Percentiles rank a stretch among this genome's conserved stretches.
These are phyloP conservation scores for Triangularia setosa DNA, from an alignment of 2,329 filamentous ascomycete genomes.

Conservation along the genomic window DNA sequence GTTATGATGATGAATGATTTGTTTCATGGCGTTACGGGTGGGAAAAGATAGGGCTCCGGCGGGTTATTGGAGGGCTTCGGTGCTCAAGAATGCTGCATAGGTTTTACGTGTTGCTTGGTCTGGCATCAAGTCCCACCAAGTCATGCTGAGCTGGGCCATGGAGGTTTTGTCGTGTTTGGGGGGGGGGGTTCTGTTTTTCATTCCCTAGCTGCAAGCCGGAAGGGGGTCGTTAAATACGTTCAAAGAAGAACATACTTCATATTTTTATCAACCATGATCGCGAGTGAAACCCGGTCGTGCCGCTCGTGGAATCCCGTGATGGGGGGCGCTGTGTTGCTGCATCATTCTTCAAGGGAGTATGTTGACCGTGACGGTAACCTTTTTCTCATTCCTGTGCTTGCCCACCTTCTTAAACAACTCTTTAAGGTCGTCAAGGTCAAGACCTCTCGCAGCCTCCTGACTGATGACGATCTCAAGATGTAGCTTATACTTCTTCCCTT, in stretches of 20 bases:
- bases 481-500: constrained; percentile 36
- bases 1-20: neutral
- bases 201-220: neutral
- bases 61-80: neutral
- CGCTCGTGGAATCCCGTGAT: neutral
- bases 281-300: neutral
- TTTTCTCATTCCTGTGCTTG: constrained; percentile 34
- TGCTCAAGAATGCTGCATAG: neutral
- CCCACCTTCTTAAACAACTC: constrained; percentile 33
- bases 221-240: neutral
- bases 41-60: neutral
- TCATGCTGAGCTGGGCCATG: neutral
- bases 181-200: neutral
- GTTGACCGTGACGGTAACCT: constrained; percentile 23
- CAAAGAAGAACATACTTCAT: neutral
- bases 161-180: neutral
- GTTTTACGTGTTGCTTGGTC: neutral
- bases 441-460: constrained; percentile 27
- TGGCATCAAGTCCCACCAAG: neutral
- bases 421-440: constrained; percentile 34
- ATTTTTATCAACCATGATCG: neutral
- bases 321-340: neutral
- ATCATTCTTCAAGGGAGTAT: neutral
- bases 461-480: constrained; percentile 36
- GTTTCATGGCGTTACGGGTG: neutral